Base-by-base conservation (phyloP, 2,329 filamentous ascomycete genomes). In the Paracoccidioides lutzii region DNA sequence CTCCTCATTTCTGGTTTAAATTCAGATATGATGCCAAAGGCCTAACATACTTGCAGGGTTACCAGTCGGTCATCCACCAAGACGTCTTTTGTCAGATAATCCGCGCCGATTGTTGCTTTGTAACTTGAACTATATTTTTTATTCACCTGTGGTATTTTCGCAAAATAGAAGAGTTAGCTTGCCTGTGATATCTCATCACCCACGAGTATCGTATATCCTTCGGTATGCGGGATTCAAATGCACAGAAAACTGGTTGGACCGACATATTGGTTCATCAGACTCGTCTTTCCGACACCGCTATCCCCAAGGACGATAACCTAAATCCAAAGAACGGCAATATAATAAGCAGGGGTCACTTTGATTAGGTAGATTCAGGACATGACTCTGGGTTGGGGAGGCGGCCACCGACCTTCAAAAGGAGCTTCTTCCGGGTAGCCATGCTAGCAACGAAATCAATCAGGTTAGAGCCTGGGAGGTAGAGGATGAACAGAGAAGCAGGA, bases 201-300 rank as follows among this genome's bases (percentile, higher is more conserved):
- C 22, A 22, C 22, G 22, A 22, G 22, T 22, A 2, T 22, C 22
- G 22, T 10, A 14, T 32, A 2, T 45, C 43, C 28, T 32, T 28
- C 28, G 6, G 28, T 44, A 43, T 43, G 10, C 22, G 22, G 35
- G 35, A 10, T 9, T 30, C n/a, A 30, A 12, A 14, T 12, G 6
- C 22, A 32, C 9, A n/a, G 8, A 3, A 5, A 14, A n/a, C 22
- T 46, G 35, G 37, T 41, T 30, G 49, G 56, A 66, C 87, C 73
- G 83, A 97, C 93, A 88, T 97, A 98, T 97, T 98, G 93, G 78
- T 98, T 98, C 93, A 98, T 98, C 82, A 98, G 84, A 75, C 90
- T 96, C 59, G 93, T 98, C 81, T 98, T 98, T 72, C 93, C 93
- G 60, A 98, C 93, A 76, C 93, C 93, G 74, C 91, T 97, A 74